These are phyloP conservation scores for Suhomyces terraborum DNA, from an alignment of 1,139 yeast genomes.

Conservation along the genomic window DNA sequence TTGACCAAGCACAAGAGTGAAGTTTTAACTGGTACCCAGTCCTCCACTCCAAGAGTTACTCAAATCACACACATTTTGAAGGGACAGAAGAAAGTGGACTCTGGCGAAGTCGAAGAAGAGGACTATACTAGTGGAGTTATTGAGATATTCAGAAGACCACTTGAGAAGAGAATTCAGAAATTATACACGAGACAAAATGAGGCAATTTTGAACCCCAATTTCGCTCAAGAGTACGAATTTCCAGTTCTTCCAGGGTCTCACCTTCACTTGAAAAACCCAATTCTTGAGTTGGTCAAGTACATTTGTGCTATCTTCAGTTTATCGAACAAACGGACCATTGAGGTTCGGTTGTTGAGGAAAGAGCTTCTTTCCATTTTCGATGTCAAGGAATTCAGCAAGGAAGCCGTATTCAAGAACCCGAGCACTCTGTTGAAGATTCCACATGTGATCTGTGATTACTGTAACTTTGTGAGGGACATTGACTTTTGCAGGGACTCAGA, in stretches of 20 bases:
- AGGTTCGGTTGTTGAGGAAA: conserved; percentile 72
- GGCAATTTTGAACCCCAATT: conserved; percentile 66
- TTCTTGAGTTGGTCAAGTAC: conserved; percentile 75
- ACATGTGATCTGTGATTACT: conserved; percentile 75
- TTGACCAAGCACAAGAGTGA: conserved; percentile 60
- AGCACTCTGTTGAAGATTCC: conserved; percentile 67
- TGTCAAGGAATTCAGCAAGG: conserved; percentile 79
- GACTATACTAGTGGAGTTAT: conserved; percentile 45
- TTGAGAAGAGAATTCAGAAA: conserved; percentile 66
- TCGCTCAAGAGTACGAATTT: conserved; percentile 64
- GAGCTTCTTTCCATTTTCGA: conserved; percentile 74
- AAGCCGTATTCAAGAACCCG: conserved; percentile 77
- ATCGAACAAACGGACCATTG: conserved; percentile 65
- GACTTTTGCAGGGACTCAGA: conserved; percentile 77
- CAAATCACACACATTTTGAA: conserved; percentile 60
- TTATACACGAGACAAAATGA: conserved; percentile 71
- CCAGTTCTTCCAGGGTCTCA: conserved; percentile 76
- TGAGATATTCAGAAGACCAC: conserved; percentile 59
- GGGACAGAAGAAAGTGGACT: conserved; percentile 42
- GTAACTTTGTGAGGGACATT: conserved; percentile 72
- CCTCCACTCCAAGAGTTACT: conserved; percentile 62
- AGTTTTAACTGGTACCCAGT: conserved; percentile 35
- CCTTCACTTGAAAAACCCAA: conserved; percentile 63
- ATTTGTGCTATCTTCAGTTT: conserved; percentile 73
- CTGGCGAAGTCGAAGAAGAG: conserved; percentile 30